Conservation (phyloP, 371 early-diverging fungal genomes). For the Apophysomyces ossiformis region DNA sequence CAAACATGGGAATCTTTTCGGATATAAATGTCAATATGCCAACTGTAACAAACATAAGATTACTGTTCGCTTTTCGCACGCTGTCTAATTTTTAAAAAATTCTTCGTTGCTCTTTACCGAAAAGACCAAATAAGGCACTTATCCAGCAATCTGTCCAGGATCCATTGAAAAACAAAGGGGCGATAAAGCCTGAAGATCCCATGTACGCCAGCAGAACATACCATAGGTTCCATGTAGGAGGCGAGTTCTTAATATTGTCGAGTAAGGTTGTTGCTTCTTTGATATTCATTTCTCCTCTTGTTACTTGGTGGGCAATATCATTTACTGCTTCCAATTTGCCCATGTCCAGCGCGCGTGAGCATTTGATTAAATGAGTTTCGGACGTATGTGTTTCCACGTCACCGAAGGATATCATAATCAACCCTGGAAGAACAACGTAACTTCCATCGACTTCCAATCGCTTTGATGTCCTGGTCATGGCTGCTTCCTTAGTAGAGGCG, state of each 20-base stretch:
- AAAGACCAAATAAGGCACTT: constrained; percentile 59
- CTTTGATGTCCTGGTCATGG: constrained; percentile 60
- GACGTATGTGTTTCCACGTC: constrained; percentile 76
- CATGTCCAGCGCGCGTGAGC: constrained; percentile 63
- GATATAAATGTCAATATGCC: constrained; percentile 64
- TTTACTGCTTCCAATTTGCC: constrained; percentile 64
- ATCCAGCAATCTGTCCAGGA: constrained; percentile 67
- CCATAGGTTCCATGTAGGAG: constrained; percentile 55
- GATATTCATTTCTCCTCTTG: constrained; percentile 47
- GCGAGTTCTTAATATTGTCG: constrained; percentile 57
- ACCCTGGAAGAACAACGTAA: constrained; percentile 65
- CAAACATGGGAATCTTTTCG: constrained; percentile 63
- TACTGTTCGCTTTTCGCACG: background rate
- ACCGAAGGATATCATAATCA: constrained; percentile 74
- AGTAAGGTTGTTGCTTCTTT: constrained; percentile 62
- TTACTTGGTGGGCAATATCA: constrained; percentile 54
- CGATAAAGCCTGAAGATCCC: constrained; percentile 60
- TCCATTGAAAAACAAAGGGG: constrained; percentile 69
- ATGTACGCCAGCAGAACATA: constrained; percentile 59
- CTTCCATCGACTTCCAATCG: constrained; percentile 63
- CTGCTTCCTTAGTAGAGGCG: constrained; percentile 50
- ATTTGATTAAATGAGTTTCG: constrained; percentile 71
- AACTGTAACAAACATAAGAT: constrained; percentile 26
- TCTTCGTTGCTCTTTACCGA: constrained; percentile 27
- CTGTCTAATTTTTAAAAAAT: background rate